Conservation (phyloP, 257 asterid species). For the Sherardia arvensis region DNA sequence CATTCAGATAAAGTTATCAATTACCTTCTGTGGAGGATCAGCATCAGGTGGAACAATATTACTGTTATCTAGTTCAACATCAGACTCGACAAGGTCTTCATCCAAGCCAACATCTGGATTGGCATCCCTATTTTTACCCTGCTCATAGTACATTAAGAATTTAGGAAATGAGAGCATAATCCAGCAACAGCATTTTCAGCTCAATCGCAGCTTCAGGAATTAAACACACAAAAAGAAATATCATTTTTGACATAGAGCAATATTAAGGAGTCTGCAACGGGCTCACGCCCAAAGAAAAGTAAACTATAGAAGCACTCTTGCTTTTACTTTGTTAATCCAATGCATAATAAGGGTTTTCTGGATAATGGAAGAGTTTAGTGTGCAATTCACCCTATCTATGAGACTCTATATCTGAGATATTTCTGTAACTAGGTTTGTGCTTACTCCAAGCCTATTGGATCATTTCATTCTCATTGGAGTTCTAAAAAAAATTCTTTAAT, state of each 20-base stretch:
- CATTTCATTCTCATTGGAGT: not conserved
- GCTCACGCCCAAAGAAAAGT: not conserved
- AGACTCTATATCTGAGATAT: no score
- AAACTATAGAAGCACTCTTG: not conserved
- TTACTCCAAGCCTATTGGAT: not conserved
- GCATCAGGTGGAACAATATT: constrained; percentile 56
- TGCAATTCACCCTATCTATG: not conserved
- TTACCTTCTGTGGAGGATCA: constrained; percentile 64
- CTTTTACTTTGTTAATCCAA: not conserved
- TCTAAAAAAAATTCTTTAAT: no score
- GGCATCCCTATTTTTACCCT: constrained; percentile 32
- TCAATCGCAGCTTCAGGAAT: not conserved
- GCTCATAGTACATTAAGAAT: constrained; percentile 6
- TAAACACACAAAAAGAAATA: not conserved
- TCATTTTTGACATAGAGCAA: not conserved
- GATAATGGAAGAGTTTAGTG: not conserved
- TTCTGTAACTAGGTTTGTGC: no score
- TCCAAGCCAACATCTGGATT: constrained; percentile 10
- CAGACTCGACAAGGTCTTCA: constrained; percentile 65
- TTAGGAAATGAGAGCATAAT: not conserved
- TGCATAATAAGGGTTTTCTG: not conserved
- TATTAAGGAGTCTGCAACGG: not conserved
- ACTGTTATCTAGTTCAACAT: constrained; percentile 57
- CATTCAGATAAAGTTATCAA: not conserved
- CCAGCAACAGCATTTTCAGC: not conserved